Evolutionary conservation across 2,329 filamentous ascomycete genomes (phyloP), one percentile per base, ranked within the genome.

Genomic region (Dactylella cylindrospora): DNA sequence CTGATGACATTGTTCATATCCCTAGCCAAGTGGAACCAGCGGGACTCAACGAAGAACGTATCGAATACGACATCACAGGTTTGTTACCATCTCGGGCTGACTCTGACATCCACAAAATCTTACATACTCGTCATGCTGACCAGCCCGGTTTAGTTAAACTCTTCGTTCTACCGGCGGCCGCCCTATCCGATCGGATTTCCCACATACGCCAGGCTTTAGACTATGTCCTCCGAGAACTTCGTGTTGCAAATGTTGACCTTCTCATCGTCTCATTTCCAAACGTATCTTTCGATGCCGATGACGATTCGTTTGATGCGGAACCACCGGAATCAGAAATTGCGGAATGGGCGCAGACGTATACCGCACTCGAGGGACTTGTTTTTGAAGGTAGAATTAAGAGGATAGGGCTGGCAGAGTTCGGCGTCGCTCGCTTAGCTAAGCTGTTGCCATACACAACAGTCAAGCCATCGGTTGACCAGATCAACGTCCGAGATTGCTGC

Each of bases 401-500:
- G 67, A 79, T 98, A 7, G 93, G 93, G 0, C 80, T 97, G 20
- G 84, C 93, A 43, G 93, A 98, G 73, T 97, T 96, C 71, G 90
- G 91, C 51, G 88, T 84, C 67, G 84, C 90, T 68, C 85, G 93
- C 69, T 77, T 98, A 29, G 75, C 80, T n/a, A 82, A 81, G 10
- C 90, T 98, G 69, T 76, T 97, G 20, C 78, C 82, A 33, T 78
- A 82, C 64, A 85, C 88, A 17, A 78, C 77, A 32, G 77, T 95
- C 61, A 81, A 81, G 67, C 93, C 93, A 0, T 80, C 82, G 15
- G 91, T 97, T 32, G 84, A 97, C 73, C 93, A 98, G 78, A 95
- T 98, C 78, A 97, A 97, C 72, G 82, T 95, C 44, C 84, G 88
- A 68, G 88, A 97, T 74, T 97, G 91, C 77, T 98, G 93, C 74